phyloP scores from a whole-genome alignment of 441 rosid species.

The Gossypium gossypioides region DNA sequence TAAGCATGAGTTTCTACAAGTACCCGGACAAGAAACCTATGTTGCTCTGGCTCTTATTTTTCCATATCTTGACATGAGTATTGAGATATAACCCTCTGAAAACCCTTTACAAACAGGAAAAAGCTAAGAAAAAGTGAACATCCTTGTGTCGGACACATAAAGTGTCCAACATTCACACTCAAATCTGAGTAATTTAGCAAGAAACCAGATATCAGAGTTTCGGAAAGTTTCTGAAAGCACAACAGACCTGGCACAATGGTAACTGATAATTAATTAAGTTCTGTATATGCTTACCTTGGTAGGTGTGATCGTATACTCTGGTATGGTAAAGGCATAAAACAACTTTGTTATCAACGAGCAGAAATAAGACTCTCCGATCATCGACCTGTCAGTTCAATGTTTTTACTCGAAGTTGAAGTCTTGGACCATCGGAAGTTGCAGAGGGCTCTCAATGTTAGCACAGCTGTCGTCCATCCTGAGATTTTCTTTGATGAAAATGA shows the following conservation, averaged over 20 bases:
- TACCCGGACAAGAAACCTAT: not conserved
- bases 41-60: too few species aligned
- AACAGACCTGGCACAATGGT: not conserved
- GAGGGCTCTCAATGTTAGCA: slow-evolving; percentile 59
- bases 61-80: not conserved
- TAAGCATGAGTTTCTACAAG: slow-evolving; percentile 19
- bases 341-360: slow-evolving; percentile 56
- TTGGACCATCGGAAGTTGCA: slow-evolving; percentile 68
- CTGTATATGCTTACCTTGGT: not conserved
- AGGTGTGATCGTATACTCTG: slow-evolving; percentile 97
- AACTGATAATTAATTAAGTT: not conserved
- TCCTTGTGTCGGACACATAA: not conserved
- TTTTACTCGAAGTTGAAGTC: slow-evolving; percentile 72
- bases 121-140: not conserved
- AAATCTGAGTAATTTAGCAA: not conserved
- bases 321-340: slow-evolving; percentile 74
- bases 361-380: slow-evolving; percentile 74
- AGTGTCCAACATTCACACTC: not conserved
- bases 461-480: slow-evolving; percentile 65
- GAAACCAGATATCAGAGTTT: not conserved
- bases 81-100: not conserved
- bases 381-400: slow-evolving; percentile 79
- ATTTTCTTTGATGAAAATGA: slow-evolving; percentile 32
- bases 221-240: not conserved
- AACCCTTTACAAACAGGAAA: not conserved